These are phyloP conservation scores for Helianthus annuus DNA, from an alignment of 129 eudicot genomes.

Conservation along the genomic window HanXRQr2.0-SUNRISE NC_035443.2:145892677-145893176, in stretches of 20 bases:
- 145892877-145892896: constrained; percentile 44
- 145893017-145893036: no score
- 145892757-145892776: constrained; percentile 17
- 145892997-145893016: no score
- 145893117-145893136: no score
- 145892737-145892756: not conserved
- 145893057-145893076: no score
- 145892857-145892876: constrained; percentile 90
- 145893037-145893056: no score
- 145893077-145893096: no score
- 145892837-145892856: constrained; percentile 81
- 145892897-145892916: constrained; percentile 2
- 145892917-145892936: not conserved
- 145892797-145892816: constrained; percentile 85
- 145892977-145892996: no score
- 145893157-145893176: no score
- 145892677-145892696: constrained; percentile 84
- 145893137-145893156: no score
- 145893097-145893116: no score
- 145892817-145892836: constrained; percentile 79
- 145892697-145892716: constrained; percentile 8
- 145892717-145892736: not conserved
- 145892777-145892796: constrained; percentile 97
- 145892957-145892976: no score
- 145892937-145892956: not conserved